Evolutionary conservation across 2,329 filamentous ascomycete genomes (phyloP).

Genomic region (Aphanocladium album): DNA sequence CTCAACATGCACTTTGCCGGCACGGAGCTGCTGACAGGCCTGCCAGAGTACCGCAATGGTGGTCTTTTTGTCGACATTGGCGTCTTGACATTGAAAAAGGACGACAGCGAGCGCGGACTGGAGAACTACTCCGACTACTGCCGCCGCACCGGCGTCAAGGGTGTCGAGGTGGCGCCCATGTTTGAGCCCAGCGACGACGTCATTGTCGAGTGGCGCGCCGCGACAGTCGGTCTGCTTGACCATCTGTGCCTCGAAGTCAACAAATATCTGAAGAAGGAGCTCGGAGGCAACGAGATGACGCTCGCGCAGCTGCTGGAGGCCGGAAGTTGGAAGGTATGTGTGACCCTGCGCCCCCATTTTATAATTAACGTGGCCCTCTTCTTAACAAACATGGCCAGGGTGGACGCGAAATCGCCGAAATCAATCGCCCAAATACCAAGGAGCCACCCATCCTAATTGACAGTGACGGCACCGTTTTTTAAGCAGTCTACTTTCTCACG

Average conservation of each 20-base stretch:
- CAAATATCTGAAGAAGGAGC: conserved; percentile 57
- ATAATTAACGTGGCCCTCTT: neutral
- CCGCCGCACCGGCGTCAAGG: conserved; percentile 62
- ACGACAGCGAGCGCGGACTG: conserved; percentile 66
- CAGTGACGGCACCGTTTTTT: conserved; percentile 95
- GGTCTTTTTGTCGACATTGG: conserved; percentile 83
- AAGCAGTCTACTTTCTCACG: conserved; percentile 24
- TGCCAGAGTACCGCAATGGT: conserved; percentile 90
- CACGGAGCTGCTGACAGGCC: conserved; percentile 74
- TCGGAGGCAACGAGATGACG: conserved; percentile 67
- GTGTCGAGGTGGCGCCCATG: conserved; percentile 50
- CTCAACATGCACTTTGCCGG: conserved; percentile 78
- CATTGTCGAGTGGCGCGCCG: conserved; percentile 61
- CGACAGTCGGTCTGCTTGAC: conserved; percentile 57
- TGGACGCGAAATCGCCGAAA: conserved; percentile 91
- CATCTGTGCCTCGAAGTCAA: conserved; percentile 47
- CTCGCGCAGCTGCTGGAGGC: conserved; percentile 90
- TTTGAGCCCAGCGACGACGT: conserved; percentile 57
- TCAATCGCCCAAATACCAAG: conserved; percentile 91
- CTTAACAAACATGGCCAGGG: conserved; percentile 48
- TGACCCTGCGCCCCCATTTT: neutral
- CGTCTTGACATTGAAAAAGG: conserved; percentile 68
- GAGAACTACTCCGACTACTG: conserved; percentile 60
- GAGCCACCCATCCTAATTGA: conserved; percentile 94
- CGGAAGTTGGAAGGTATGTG: conserved; percentile 87